Conservation (phyloP, 2,329 filamentous ascomycete species). For the Exophiala sp. region DNA sequence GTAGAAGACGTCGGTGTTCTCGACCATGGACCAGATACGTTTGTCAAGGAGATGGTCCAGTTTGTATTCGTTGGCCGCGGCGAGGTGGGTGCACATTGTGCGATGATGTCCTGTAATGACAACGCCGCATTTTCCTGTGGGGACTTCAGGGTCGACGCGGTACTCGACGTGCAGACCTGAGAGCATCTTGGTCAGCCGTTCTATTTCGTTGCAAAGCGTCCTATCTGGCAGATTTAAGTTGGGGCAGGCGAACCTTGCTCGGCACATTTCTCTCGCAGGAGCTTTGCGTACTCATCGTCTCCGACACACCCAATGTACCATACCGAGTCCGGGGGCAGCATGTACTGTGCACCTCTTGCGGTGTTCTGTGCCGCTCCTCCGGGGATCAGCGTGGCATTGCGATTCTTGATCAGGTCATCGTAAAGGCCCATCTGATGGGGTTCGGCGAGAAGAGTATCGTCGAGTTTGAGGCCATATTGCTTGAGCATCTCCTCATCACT, state of each 20-base stretch:
- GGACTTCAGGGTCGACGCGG: slow-evolving; percentile 74
- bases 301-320: slow-evolving; percentile 92
- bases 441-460: slow-evolving; percentile 87
- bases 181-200: background rate
- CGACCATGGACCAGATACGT: slow-evolving; percentile 84
- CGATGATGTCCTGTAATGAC: slow-evolving; percentile 96
- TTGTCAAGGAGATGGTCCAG: slow-evolving; percentile 85
- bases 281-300: slow-evolving; percentile 90
- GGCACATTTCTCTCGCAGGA: slow-evolving; percentile 77
- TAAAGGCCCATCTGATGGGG: slow-evolving; percentile 68
- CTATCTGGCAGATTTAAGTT: no score
- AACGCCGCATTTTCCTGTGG: slow-evolving; percentile 90
- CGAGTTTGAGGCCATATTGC: slow-evolving; percentile 90
- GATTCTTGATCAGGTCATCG: slow-evolving; percentile 89
- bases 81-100: slow-evolving; percentile 89
- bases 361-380: slow-evolving; percentile 97
- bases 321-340: slow-evolving; percentile 81
- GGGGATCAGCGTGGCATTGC: slow-evolving; percentile 87
- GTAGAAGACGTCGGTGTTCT: slow-evolving; percentile 84
- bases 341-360: slow-evolving; percentile 85
- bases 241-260: slow-evolving; percentile 64
- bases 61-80: slow-evolving; percentile 95
- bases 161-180: slow-evolving; percentile 68
- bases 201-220: no score
- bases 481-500: slow-evolving; percentile 79